Conservation (phyloP, 345 rosid genomes). For the Brassica napus region DNA sequence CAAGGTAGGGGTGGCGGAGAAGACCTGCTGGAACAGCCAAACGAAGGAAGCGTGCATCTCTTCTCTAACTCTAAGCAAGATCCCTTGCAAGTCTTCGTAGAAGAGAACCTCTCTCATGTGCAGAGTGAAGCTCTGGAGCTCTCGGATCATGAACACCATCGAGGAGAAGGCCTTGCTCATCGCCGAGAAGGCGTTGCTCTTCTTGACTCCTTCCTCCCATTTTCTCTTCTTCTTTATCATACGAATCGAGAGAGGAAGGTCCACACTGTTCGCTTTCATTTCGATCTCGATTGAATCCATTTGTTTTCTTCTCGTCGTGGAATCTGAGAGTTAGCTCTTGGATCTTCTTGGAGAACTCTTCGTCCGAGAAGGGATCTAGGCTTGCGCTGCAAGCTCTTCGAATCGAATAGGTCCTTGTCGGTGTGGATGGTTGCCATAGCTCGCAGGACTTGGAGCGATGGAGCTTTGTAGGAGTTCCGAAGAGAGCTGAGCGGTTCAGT, state of each 20-base stretch:
- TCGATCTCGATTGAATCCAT: slow-evolving; percentile 46
- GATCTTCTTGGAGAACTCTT: slow-evolving; percentile 67
- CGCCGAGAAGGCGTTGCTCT: slow-evolving; percentile 55
- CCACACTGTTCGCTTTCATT: slow-evolving; percentile 81
- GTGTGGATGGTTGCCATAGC: slow-evolving; percentile 38
- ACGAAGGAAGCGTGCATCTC: slow-evolving; percentile 91
- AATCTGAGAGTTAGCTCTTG: slow-evolving; percentile 59
- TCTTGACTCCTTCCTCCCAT: slow-evolving; percentile 66
- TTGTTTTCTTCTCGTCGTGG: slow-evolving; percentile 25
- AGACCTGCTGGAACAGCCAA: slow-evolving; percentile 90
- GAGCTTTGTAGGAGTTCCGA: slow-evolving; percentile 45
- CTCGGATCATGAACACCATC: slow-evolving; percentile 88
- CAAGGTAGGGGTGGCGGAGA: slow-evolving; percentile 86
- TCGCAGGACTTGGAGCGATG: slow-evolving; percentile 55
- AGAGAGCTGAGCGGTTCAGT: slow-evolving; percentile 50
- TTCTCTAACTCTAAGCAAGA: slow-evolving; percentile 62
- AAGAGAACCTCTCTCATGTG: slow-evolving; percentile 74
- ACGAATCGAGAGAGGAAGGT: slow-evolving; percentile 78
- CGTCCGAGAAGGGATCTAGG: slow-evolving; percentile 63
- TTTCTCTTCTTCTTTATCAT: slow-evolving; percentile 71
- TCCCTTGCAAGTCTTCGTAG: slow-evolving; percentile 71
- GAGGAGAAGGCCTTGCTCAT: slow-evolving; percentile 87
- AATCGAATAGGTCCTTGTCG: slow-evolving; percentile 24
- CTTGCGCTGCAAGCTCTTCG: slow-evolving; percentile 61
- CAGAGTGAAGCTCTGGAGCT: slow-evolving; percentile 68